phyloP scores from a whole-genome alignment of 495 filamentous ascomycete species.

The Penicillium samsonianum region DNA sequence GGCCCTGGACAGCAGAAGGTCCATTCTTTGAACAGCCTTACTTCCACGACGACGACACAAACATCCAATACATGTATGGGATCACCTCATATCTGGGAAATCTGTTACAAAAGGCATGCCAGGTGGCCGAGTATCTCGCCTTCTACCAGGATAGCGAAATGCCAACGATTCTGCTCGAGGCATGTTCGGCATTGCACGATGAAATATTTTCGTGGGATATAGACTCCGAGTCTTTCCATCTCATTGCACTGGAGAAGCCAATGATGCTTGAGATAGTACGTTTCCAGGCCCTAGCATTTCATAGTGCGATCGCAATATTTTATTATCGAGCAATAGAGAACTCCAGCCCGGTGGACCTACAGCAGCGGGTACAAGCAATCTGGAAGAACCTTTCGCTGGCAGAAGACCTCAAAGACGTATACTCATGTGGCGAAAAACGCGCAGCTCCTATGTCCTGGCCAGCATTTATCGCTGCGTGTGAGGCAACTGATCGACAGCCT shows the following conservation, averaged over 20 bases:
- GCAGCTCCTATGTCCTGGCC: conserved; percentile 19
- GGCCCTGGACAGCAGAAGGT: neutral
- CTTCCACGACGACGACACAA: neutral
- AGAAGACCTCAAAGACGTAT: conserved; percentile 9
- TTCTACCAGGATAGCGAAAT: neutral
- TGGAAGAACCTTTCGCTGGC: conserved; percentile 9
- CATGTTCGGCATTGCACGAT: neutral
- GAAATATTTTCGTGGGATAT: conserved; percentile 4
- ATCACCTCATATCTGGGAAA: conserved; percentile 10
- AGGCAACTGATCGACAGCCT: conserved; percentile 6
- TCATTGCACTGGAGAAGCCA: neutral
- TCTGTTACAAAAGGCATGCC: conserved; percentile 10
- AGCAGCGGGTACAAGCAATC: neutral
- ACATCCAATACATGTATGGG: conserved; percentile 16
- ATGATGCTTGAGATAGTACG: conserved; percentile 9
- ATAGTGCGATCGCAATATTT: conserved; percentile 13
- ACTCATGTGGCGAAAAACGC: conserved; percentile 4
- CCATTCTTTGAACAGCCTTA: conserved; percentile 1
- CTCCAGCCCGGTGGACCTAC: neutral
- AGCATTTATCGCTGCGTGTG: conserved; percentile 16
- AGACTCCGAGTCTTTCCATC: conserved; percentile 4
- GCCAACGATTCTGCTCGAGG: neutral
- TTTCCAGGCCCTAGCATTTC: conserved; percentile 14
- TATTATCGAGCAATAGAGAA: conserved; percentile 6
- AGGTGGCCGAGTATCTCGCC: neutral